Percentiles rank a stretch among this genome's conserved stretches.
phyloP scores from a whole-genome alignment of 805 yeast genomes.

The Cyberlindnera xishuangbannaensis region DNA sequence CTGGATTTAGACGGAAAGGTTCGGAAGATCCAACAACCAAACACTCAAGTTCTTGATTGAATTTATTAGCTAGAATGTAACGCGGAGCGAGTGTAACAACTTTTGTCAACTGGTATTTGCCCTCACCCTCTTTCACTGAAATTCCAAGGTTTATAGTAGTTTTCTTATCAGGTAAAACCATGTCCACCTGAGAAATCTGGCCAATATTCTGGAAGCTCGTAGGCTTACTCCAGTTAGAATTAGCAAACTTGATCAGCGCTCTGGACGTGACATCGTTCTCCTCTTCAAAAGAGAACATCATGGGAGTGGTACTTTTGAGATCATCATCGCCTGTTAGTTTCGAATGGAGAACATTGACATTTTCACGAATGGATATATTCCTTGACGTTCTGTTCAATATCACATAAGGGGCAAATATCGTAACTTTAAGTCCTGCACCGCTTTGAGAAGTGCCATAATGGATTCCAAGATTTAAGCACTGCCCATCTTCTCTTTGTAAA shows the following conservation, averaged over 20 bases:
- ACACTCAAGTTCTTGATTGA: conserved; percentile 50
- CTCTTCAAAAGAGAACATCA: conserved; percentile 78
- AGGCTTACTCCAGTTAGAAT: conserved; percentile 66
- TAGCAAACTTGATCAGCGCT: conserved; percentile 59
- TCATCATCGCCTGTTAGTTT: conserved; percentile 28
- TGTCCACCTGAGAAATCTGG: conserved; percentile 53
- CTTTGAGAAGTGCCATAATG: conserved; percentile 51
- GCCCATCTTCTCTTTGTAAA: conserved; percentile 59
- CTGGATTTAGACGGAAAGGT: conserved; percentile 39
- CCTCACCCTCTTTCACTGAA: conserved; percentile 74
- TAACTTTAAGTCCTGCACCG: conserved; percentile 55
- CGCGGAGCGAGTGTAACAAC: conserved; percentile 80
- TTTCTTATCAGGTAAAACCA: conserved; percentile 44
- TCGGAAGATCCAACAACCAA: conserved; percentile 64
- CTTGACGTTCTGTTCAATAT: conserved; percentile 75
- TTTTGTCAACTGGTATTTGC: conserved; percentile 71
- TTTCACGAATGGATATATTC: conserved; percentile 50
- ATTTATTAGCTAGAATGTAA: conserved; percentile 62
- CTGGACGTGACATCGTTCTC: conserved; percentile 55
- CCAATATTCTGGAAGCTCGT: conserved; percentile 89
- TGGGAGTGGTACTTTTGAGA: conserved; percentile 43
- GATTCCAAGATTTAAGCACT: conserved; percentile 54
- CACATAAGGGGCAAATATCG: conserved; percentile 80
- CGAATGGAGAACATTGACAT: conserved; percentile 46
- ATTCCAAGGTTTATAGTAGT: conserved; percentile 73